A percentile compares a stretch with the other conserved stretches of the same genome.
Conservation (phyloP, 805 yeast genomes). For the Saturnispora sekii region DNA sequence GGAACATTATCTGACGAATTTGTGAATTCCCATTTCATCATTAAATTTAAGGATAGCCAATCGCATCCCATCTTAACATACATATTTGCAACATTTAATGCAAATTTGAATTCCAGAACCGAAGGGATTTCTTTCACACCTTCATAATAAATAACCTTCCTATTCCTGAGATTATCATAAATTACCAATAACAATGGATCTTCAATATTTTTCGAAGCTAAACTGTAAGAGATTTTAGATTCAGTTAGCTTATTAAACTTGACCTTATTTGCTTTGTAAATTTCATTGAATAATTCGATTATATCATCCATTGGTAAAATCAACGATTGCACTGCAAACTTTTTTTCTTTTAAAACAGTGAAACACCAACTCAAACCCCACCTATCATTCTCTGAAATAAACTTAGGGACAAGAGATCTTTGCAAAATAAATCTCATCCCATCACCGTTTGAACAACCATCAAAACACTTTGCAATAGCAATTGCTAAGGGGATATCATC, state of each 20-base stretch:
- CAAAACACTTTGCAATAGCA: conserved; percentile 70
- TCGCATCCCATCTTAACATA: conserved; percentile 91
- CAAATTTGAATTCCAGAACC: conserved; percentile 47
- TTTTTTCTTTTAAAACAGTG: conserved; percentile 49
- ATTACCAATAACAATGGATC: conserved; percentile 75
- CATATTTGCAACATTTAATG: conserved; percentile 53
- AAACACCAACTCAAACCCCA: conserved; percentile 80
- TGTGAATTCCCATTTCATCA: conserved; percentile 58
- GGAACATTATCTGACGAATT: background rate
- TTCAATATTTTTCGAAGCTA: conserved; percentile 30
- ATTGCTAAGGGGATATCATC: conserved; percentile 67
- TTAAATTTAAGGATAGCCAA: conserved; percentile 51
- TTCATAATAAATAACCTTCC: conserved; percentile 37
- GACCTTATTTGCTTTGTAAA: conserved; percentile 11
- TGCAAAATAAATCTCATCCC: conserved; percentile 41
- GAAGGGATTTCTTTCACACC: conserved; percentile 39
- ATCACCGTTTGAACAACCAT: conserved; percentile 47
- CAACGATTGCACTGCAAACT: conserved; percentile 52
- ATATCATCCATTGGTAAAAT: conserved; percentile 42
- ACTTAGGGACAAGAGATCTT: conserved; percentile 42
- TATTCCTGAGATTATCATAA: conserved; percentile 50
- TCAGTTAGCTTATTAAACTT: conserved; percentile 26
- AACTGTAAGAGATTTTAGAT: conserved; percentile 25
- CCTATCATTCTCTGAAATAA: conserved; percentile 54
- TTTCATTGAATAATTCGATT: conserved; percentile 20